These are phyloP conservation scores for Neurospora discreta DNA, from an alignment of 495 filamentous ascomycete species.

Conservation along the genomic window DNA sequence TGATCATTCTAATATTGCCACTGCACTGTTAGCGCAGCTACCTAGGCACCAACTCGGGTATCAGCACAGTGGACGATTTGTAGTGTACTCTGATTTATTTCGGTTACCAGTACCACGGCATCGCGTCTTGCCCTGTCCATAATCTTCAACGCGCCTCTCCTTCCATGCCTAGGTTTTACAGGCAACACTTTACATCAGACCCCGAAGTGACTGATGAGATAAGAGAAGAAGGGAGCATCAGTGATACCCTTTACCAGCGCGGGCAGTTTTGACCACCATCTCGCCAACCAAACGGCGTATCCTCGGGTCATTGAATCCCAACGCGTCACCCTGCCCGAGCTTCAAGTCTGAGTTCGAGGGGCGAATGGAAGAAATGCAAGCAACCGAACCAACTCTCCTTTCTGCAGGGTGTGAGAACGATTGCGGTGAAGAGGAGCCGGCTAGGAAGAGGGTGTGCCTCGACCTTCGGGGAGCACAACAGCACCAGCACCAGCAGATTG, in stretches of 20 bases:
- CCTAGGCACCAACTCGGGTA: background rate
- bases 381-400: background rate
- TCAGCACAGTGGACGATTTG: background rate
- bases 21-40: background rate
- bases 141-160: background rate
- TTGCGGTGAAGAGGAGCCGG: conserved; percentile 1
- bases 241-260: background rate
- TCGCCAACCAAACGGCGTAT: conserved; percentile 35
- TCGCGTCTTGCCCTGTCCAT: background rate
- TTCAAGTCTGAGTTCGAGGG: background rate
- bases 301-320: conserved; percentile 31
- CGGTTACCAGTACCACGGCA: background rate
- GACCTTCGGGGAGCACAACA: background rate
- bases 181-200: background rate
- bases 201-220: background rate
- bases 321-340: conserved; percentile 18
- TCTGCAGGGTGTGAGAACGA: background rate
- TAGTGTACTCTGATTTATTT: background rate
- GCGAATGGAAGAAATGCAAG: background rate
- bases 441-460: conserved; percentile 6
- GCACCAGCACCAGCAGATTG: background rate
- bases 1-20: background rate
- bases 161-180: background rate
- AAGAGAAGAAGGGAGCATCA: background rate
- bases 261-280: conserved; percentile 19